A percentile compares a stretch with the other conserved stretches of the same genome.
These are phyloP conservation scores for Polyporus tsugae DNA, from an alignment of 1,284 basidiomycete genomes.

Conservation along the genomic window DNA sequence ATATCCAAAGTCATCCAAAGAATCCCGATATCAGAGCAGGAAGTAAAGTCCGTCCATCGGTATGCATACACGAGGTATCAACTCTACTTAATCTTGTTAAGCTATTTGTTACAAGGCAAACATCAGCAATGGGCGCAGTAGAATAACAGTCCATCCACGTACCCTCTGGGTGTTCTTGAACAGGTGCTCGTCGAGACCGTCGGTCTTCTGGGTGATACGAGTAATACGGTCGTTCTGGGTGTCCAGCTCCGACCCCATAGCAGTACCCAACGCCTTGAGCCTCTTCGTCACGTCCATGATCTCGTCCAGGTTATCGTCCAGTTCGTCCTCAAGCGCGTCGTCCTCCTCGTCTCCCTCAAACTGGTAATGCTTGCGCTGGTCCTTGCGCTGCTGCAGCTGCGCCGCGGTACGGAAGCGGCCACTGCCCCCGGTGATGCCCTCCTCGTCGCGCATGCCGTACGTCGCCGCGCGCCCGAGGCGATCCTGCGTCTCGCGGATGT, in stretches of 20 bases:
- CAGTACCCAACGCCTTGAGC: constrained; percentile 85
- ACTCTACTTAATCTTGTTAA: constrained; percentile 72
- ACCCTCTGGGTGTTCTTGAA: constrained; percentile 78
- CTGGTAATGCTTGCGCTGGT: constrained; percentile 87
- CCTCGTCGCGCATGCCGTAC: constrained; percentile 63
- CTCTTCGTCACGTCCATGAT: constrained; percentile 84
- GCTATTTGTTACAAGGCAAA: constrained; percentile 53
- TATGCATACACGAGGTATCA: neutral
- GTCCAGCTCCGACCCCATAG: constrained; percentile 87
- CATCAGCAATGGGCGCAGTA: constrained; percentile 10
- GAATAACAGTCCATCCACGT: constrained; percentile 33
- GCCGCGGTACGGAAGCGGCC: constrained; percentile 56
- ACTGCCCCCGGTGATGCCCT: constrained; percentile 48
- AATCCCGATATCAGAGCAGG: neutral
- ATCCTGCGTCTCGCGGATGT: constrained; percentile 89
- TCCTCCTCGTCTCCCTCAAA: constrained; percentile 97
- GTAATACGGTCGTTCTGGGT: constrained; percentile 79
- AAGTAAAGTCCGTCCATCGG: neutral
- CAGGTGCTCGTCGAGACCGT: constrained; percentile 67
- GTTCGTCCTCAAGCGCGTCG: constrained; percentile 88
- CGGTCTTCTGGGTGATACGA: constrained; percentile 75
- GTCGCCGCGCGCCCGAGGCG: constrained; percentile 82
- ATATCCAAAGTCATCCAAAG: constrained; percentile 15
- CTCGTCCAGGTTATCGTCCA: constrained; percentile 94
- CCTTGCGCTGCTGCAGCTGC: constrained; percentile 61